Percentiles rank a stretch among this genome's conserved stretches.
Evolutionary conservation across 2,329 filamentous ascomycete species (phyloP).

Genomic region (Madurella mycetomatis): DNA sequence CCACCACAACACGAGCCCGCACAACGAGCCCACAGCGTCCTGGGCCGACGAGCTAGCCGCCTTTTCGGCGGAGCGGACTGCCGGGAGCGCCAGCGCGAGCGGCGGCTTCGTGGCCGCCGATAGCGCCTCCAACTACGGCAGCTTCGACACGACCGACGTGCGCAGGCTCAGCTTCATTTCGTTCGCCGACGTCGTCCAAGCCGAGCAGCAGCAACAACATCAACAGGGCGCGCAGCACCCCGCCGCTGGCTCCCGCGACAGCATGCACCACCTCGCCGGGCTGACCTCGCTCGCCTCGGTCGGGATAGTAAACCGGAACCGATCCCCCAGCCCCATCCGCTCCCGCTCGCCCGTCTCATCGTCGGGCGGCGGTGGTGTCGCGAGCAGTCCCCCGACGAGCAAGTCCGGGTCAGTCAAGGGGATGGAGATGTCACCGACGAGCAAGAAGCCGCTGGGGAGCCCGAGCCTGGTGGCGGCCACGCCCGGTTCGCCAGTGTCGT

Average conservation of each 20-base stretch:
- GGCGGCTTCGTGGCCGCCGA: slow-evolving; percentile 38
- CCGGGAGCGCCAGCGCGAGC: slow-evolving; percentile 28
- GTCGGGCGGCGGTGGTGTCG: slow-evolving; percentile 45
- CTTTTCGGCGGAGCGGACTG: slow-evolving; percentile 41
- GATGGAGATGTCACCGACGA: slow-evolving; percentile 50
- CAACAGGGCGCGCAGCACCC: neutral
- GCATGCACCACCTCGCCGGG: slow-evolving; percentile 64
- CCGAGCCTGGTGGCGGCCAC: slow-evolving; percentile 36
- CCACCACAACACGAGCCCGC: slow-evolving; percentile 31
- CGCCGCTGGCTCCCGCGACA: slow-evolving; percentile 57
- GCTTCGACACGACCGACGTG: slow-evolving; percentile 72
- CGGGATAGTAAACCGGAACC: slow-evolving; percentile 46
- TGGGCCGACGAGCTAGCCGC: slow-evolving; percentile 57
- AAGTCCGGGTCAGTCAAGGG: slow-evolving; percentile 71
- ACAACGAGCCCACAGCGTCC: slow-evolving; percentile 37
- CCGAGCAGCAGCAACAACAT: slow-evolving; percentile 52
- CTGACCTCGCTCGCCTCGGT: slow-evolving; percentile 55
- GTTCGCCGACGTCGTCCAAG: slow-evolving; percentile 91
- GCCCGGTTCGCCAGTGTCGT: slow-evolving; percentile 18
- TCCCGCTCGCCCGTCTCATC: slow-evolving; percentile 76
- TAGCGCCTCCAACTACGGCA: slow-evolving; percentile 68
- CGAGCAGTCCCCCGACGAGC: slow-evolving; percentile 67
- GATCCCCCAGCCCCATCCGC: slow-evolving; percentile 72
- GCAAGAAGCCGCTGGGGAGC: slow-evolving; percentile 58
- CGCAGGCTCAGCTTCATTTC: slow-evolving; percentile 90